Evolutionary conservation across 2,329 filamentous ascomycete species (phyloP).

Genomic region (Botrytis squamosa): DNA sequence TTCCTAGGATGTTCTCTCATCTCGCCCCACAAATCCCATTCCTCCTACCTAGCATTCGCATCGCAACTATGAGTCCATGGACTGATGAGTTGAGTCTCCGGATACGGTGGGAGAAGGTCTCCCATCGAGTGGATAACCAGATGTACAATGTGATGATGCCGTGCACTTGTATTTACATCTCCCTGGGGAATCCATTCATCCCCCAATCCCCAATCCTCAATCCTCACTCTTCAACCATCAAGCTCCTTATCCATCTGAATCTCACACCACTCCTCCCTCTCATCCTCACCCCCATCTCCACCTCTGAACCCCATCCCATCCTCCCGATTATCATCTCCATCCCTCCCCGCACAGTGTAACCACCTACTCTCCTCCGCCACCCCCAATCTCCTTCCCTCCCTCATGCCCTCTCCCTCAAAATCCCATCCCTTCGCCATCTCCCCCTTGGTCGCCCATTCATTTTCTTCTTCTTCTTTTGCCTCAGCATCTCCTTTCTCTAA

Average conservation of each 20-base stretch:
- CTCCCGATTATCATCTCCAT: not conserved
- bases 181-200: too few species aligned
- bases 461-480: not conserved
- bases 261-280: not conserved
- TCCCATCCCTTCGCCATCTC: not conserved
- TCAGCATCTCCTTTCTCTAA: not conserved
- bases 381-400: too few species aligned
- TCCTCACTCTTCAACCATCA: not conserved
- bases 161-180: not conserved
- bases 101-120: too few species aligned
- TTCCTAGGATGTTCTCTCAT: too few species aligned
- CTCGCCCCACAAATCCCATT: too few species aligned
- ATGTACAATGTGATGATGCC: not conserved
- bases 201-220: too few species aligned
- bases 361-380: not conserved
- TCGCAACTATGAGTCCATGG: too few species aligned
- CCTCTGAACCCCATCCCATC: not conserved
- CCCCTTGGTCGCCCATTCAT: not conserved
- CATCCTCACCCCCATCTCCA: not conserved
- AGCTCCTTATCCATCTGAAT: not conserved
- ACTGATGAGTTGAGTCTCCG: rapidly evolving
- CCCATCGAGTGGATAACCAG: rapidly evolving
- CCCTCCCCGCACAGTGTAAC: not conserved
- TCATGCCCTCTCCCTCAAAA: not conserved
- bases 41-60: too few species aligned